Percentiles rank a stretch among this genome's conserved stretches.
phyloP scores from a whole-genome alignment of 495 filamentous ascomycete genomes.

The Penicillium verhagenii region DNA sequence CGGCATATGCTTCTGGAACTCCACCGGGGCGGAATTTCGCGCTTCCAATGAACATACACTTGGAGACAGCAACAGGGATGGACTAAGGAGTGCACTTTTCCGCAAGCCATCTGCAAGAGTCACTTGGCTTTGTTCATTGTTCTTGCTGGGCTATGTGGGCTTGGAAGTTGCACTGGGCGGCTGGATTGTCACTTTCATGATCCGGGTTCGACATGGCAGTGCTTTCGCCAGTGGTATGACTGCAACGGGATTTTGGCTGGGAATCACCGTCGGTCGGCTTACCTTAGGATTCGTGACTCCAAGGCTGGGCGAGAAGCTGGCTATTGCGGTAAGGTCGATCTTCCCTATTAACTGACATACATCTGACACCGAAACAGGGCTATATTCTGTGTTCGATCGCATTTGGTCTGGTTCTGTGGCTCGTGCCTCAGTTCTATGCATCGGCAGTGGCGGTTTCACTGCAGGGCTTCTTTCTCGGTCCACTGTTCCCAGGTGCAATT shows the following conservation, averaged over 20 bases:
- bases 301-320: constrained; percentile 57
- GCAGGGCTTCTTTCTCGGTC: constrained; percentile 69
- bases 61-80: constrained; percentile 40
- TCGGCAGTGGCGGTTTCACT: constrained; percentile 67
- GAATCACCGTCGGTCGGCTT: constrained; percentile 60
- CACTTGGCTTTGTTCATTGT: constrained; percentile 74
- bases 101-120: constrained; percentile 47
- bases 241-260: constrained; percentile 66
- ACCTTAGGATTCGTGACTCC: constrained; percentile 63
- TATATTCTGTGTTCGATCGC: constrained; percentile 54
- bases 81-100: constrained; percentile 57
- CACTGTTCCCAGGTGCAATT: constrained; percentile 70
- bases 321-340: constrained; percentile 46
- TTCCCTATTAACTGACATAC: not conserved
- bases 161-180: constrained; percentile 81
- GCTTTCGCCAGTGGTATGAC: constrained; percentile 61
- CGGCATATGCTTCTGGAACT: constrained; percentile 63
- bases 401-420: constrained; percentile 62
- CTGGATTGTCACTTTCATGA: constrained; percentile 69
- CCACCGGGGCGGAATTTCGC: constrained; percentile 61
- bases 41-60: constrained; percentile 34
- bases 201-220: constrained; percentile 52
- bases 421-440: constrained; percentile 70
- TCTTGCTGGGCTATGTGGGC: constrained; percentile 79
- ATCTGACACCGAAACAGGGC: constrained; percentile 22